Percentiles rank a stretch among this genome's conserved stretches.
phyloP scores from a whole-genome alignment of 305 asterid species.

The Lippia alba region DNA sequence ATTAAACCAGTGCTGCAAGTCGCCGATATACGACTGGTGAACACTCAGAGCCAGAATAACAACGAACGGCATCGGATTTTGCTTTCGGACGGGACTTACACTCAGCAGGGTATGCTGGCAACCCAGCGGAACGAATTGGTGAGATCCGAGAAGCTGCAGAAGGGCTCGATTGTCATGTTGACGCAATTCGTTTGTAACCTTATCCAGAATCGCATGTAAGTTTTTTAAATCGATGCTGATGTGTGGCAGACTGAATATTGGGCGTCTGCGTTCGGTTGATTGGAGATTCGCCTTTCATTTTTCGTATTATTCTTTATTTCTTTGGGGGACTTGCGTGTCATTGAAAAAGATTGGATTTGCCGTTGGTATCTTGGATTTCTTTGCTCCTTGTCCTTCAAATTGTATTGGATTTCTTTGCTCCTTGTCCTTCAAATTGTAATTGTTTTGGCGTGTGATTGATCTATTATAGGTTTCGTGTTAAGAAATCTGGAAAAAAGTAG shows the following conservation, averaged over 20 bases:
- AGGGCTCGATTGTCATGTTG: slow-evolving; percentile 71
- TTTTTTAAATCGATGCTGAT: background rate
- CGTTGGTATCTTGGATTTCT: background rate
- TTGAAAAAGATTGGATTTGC: background rate
- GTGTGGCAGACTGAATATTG: background rate
- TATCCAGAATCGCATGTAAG: slow-evolving; percentile 70
- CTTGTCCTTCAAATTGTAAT: background rate
- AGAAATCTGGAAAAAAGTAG: background rate
- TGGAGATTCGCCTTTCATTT: background rate
- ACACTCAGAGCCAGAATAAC: slow-evolving; percentile 50
- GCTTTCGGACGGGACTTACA: slow-evolving; percentile 67
- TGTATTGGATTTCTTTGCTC: background rate
- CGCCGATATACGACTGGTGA: slow-evolving; percentile 56
- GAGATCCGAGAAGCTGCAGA: slow-evolving; percentile 55
- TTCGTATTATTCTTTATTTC: background rate
- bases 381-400: background rate
- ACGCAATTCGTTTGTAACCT: slow-evolving; percentile 64
- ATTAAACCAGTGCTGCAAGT: slow-evolving; percentile 78
- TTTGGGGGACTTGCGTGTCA: background rate
- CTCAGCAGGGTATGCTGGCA: slow-evolving; percentile 87
- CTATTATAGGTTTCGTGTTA: background rate
- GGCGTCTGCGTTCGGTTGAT: slow-evolving; percentile 8
- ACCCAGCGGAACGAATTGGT: slow-evolving; percentile 74
- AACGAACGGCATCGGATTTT: slow-evolving; percentile 65
- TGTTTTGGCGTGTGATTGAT: background rate